phyloP scores from a whole-genome alignment of 495 filamentous ascomycete species.

The Xylaria longipes region DNA sequence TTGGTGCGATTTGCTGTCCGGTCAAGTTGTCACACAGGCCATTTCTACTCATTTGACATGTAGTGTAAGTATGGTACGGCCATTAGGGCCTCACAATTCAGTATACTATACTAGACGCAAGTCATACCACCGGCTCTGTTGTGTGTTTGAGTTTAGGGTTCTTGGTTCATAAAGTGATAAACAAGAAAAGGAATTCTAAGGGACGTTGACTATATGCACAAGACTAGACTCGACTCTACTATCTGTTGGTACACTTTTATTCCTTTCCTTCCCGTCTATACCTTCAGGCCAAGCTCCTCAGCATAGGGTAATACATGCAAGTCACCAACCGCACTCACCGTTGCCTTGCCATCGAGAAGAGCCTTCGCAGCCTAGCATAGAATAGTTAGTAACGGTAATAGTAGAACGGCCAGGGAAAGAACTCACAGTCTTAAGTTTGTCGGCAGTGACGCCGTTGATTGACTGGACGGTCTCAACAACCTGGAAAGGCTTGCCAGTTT shows the following conservation, averaged over 20 bases:
- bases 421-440: constrained; percentile 87
- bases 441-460: constrained; percentile 79
- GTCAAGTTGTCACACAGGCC: neutral
- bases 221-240: constrained; percentile 49
- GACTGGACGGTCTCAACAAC: constrained; percentile 80
- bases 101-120: neutral
- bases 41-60: neutral
- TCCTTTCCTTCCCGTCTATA: constrained; percentile 64
- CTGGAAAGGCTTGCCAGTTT: constrained; percentile 83
- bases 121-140: neutral
- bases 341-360: constrained; percentile 85
- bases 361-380: constrained; percentile 74
- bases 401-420: constrained; percentile 8
- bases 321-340: constrained; percentile 87
- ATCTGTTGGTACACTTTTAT: constrained; percentile 60
- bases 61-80: neutral
- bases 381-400: neutral
- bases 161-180: neutral
- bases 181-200: constrained; percentile 42
- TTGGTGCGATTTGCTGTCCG: neutral
- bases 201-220: constrained; percentile 59
- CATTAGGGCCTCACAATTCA: neutral
- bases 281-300: constrained; percentile 90
- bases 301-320: constrained; percentile 87
- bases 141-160: neutral